Evolutionary conservation across 208 protist species (phyloP), one percentile per base, ranked within the genome.

Genomic region (Crithidia acanthocephali): DNA sequence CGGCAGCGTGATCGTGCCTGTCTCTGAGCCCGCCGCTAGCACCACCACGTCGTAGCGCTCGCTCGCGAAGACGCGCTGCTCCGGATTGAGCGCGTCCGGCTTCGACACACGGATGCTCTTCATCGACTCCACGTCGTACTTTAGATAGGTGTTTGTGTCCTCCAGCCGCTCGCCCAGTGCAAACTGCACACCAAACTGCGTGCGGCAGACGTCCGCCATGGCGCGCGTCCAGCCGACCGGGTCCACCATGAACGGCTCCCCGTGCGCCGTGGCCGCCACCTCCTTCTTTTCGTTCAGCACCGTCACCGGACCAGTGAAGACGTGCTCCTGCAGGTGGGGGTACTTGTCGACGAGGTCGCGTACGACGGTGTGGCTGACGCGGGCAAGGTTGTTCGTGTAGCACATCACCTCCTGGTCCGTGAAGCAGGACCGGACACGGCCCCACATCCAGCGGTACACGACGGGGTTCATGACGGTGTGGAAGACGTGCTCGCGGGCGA

Each of bases 11-110:
- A 96, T 53, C 18, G 51, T 56, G 9, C 86, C 85, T 5, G 88
- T 93, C 44, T 76, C 58, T 0, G 76, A 75, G 8, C 91, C 91
- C 10, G 88, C 79, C 8, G 91, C 81, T 37, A 94, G 79, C 56
- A 96, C 88, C 33, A 96, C 88, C 28, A 96, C 72, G 44, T 96
- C 91, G 65, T 91, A 96, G 7, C 57, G 40, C 22, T 86, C 76
- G 42, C 47, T 68, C 11, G 63, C 68, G 8, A 59, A 68, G 23
- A 85, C 33, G 32, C 84, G 81, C 37, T 64, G 25, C 15, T 63
- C 61, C 7, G 80, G 77, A 23, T 61, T 32, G 13, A 44, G 44
- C 0, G 79, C 58, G 58, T 78, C 77, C 2, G 58, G 27, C 68
- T 72, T 75, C 50, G 84, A 84, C 55, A 90, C 70, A 27, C 66